Evolutionary conservation across 169 alveolate genomes (phyloP).

Genomic region (Toxoplasma gondii): DNA sequence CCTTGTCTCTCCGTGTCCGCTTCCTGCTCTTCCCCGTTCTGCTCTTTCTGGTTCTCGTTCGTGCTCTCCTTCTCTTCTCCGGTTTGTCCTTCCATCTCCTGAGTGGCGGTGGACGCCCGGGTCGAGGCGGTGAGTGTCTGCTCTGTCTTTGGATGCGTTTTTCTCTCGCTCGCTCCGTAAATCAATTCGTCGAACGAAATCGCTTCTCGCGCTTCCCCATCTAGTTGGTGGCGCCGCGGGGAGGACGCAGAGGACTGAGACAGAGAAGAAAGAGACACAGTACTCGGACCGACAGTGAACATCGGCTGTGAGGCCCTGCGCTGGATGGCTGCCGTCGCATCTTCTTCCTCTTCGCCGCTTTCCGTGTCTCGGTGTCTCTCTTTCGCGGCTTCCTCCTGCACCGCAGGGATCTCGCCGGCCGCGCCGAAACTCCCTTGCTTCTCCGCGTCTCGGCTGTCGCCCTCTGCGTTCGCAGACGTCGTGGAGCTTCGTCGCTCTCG

Average conservation of each 20-base stretch:
- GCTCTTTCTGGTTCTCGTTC: constrained; percentile 35
- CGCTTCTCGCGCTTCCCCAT: not conserved
- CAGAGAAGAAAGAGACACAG: not conserved
- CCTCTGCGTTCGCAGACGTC: not conserved
- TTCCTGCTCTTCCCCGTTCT: constrained; percentile 35
- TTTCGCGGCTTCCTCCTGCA: no score
- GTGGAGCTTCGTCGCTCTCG: not conserved
- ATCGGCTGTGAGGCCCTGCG: not conserved
- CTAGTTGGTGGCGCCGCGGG: not conserved
- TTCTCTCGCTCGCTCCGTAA: not conserved
- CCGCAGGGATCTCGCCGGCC: no score
- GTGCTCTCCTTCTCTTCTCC: not conserved
- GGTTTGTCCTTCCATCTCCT: not conserved
- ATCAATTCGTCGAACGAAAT: not conserved
- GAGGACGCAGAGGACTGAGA: not conserved
- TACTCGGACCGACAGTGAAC: not conserved
- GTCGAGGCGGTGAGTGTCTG: not conserved
- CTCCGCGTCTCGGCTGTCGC: no score
- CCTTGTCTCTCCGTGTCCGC: not conserved
- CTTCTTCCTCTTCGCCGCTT: not conserved
- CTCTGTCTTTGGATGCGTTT: not conserved
- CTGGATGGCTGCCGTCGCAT: not conserved
- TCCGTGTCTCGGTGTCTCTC: no score
- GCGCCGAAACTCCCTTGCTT: no score
- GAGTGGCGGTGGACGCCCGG: not conserved